These are phyloP conservation scores for Asterophora parasitica DNA, from an alignment of 768 basidiomycete genomes.

Conservation along the genomic window DNA sequence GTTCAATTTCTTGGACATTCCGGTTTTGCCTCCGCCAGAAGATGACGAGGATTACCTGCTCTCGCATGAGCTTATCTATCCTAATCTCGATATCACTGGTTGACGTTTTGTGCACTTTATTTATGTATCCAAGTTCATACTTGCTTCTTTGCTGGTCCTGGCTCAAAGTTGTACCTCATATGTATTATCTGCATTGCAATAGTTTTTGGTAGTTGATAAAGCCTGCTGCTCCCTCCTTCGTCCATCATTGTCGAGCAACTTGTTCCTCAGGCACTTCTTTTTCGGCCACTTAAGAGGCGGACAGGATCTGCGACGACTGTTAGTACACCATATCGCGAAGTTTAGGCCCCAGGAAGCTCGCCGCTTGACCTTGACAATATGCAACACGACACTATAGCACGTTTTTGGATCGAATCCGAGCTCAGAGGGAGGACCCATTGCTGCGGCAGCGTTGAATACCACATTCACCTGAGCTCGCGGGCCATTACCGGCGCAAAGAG, in stretches of 20 bases:
- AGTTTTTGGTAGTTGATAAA: no score
- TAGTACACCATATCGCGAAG: no score
- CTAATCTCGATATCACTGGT: slow-evolving; percentile 9
- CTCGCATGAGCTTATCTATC: slow-evolving; percentile 15
- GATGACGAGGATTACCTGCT: slow-evolving; percentile 17
- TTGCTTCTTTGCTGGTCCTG: not conserved
- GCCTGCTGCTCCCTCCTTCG: no score
- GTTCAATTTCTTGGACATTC: slow-evolving; percentile 10
- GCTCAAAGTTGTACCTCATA: not conserved
- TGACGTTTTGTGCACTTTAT: not conserved
- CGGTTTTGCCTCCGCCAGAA: slow-evolving; percentile 8
- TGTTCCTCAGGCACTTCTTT: no score
- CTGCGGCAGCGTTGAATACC: slow-evolving; percentile 28
- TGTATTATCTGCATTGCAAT: not conserved
- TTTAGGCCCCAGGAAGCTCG: no score
- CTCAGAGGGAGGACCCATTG: not conserved
- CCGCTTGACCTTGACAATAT: not conserved
- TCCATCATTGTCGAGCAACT: no score
- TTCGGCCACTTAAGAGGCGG: no score
- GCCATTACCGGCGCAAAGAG: slow-evolving; percentile 30
- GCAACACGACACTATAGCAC: slow-evolving; percentile 6
- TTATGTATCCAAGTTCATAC: not conserved
- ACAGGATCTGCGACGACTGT: no score
- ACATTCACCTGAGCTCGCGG: slow-evolving; percentile 29
- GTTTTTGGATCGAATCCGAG: not conserved